phyloP scores from a whole-genome alignment of 371 early-diverging fungal species.

The Blakeslea trispora region DNA sequence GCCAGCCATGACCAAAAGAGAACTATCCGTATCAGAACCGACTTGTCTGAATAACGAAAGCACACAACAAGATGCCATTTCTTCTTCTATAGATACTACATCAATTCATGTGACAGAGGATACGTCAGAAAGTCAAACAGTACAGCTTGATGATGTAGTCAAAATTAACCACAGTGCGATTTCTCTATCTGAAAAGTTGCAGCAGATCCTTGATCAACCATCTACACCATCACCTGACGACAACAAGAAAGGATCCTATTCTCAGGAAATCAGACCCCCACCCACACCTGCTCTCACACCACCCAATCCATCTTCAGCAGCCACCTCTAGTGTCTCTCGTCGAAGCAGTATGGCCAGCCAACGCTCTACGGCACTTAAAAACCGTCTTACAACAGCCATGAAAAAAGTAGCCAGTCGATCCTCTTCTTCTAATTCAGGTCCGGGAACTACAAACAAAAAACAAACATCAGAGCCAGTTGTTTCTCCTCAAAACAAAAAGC shows the following conservation, averaged over 20 bases:
- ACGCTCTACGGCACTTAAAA: constrained; percentile 3
- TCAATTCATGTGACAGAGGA: too few relatives aligned
- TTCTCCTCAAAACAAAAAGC: constrained; percentile 1
- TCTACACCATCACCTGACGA: constrained; percentile 2
- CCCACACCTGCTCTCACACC: constrained; percentile 10
- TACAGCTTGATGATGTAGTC: too few relatives aligned
- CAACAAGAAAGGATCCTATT: not conserved
- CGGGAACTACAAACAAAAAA: not conserved
- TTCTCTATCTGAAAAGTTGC: constrained; percentile 5
- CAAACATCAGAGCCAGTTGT: not conserved
- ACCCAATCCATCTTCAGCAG: constrained; percentile 11
- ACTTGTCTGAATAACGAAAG: too few relatives aligned
- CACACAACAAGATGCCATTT: too few relatives aligned
- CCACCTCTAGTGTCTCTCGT: constrained; percentile 10
- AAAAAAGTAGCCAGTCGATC: constrained; percentile 4
- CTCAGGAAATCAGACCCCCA: not conserved
- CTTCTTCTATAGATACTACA: too few relatives aligned
- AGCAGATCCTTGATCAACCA: constrained; percentile 8
- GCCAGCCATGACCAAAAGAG: too few relatives aligned
- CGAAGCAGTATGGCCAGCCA: constrained; percentile 8
- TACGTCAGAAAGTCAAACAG: too few relatives aligned
- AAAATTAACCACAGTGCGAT: not conserved
- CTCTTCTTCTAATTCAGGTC: not conserved
- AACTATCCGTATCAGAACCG: too few relatives aligned
- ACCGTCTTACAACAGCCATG: not conserved